phyloP scores from a whole-genome alignment of 495 filamentous ascomycete species.

The Cercophora samala region DNA sequence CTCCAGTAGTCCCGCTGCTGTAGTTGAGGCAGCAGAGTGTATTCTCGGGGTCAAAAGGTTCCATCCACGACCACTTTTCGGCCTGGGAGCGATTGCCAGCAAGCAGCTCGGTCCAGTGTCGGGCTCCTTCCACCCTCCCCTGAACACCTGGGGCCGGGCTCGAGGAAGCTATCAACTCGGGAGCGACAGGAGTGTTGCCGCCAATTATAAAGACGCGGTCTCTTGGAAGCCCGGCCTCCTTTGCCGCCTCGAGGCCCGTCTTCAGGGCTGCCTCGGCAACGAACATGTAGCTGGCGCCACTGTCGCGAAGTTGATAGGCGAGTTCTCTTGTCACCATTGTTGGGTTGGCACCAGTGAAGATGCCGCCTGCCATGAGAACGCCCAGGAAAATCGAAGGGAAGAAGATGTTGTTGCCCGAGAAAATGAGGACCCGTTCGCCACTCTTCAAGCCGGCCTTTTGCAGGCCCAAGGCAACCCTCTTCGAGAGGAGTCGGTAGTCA shows the following conservation, averaged over 20 bases:
- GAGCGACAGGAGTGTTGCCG: constrained; percentile 25
- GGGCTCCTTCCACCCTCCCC: constrained; percentile 37
- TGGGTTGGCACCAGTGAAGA: constrained; percentile 79
- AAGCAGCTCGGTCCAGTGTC: constrained; percentile 44
- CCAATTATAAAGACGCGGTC: constrained; percentile 50
- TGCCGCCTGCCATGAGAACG: constrained; percentile 70
- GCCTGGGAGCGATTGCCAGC: constrained; percentile 41
- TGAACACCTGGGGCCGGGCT: constrained; percentile 37
- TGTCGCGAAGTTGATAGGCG: constrained; percentile 71
- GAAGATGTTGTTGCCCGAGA: constrained; percentile 68
- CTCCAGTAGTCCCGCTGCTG: constrained; percentile 73
- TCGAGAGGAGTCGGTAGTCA: constrained; percentile 63
- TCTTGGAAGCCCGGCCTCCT: constrained; percentile 58
- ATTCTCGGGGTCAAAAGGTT: constrained; percentile 33
- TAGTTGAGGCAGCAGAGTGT: constrained; percentile 62
- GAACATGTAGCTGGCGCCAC: constrained; percentile 61
- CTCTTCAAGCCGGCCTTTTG: constrained; percentile 58
- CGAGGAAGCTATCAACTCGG: constrained; percentile 38
- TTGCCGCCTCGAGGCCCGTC: constrained; percentile 64
- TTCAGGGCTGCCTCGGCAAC: constrained; percentile 55
- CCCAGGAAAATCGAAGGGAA: constrained; percentile 71
- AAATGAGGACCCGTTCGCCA: constrained; percentile 72
- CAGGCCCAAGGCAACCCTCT: constrained; percentile 70
- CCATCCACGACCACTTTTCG: constrained; percentile 43
- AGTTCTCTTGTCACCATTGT: constrained; percentile 68